Percentiles rank a stretch among this genome's conserved stretches.
These are phyloP conservation scores for Hypoxylon sp. DNA, from an alignment of 2,329 filamentous ascomycete genomes.

Conservation along the genomic window DNA sequence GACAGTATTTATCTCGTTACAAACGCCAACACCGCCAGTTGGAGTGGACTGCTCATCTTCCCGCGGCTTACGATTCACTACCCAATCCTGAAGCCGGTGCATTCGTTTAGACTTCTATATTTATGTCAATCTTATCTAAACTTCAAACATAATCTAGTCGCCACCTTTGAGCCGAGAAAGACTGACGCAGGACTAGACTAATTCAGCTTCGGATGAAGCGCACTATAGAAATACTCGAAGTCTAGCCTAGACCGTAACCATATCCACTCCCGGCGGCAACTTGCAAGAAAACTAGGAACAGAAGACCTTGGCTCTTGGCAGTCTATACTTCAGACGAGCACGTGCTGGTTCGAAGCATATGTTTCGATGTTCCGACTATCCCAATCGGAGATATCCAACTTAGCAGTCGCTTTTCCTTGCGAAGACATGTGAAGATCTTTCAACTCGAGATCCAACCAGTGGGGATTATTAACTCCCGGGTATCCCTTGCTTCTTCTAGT, in stretches of 20 bases:
- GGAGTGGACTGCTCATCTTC: not conserved
- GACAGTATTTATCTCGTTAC: too few species aligned
- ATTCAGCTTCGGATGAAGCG: constrained; percentile 6
- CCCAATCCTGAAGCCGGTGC: not conserved
- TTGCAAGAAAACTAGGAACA: not conserved
- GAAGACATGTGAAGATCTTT: not conserved
- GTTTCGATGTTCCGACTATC: constrained; percentile 1
- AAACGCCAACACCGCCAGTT: not conserved
- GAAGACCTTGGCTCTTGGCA: not conserved
- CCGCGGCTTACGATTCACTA: not conserved
- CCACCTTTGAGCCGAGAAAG: not conserved
- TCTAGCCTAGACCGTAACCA: not conserved
- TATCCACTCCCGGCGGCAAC: constrained; percentile 12
- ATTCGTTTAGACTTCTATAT: not conserved
- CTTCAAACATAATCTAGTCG: not conserved
- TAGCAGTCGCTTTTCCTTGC: not conserved
- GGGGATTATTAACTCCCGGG: not conserved
- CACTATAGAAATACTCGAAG: not conserved
- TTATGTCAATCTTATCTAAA: constrained; percentile 12
- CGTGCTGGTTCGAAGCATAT: constrained; percentile 15
- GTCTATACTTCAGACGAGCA: constrained; percentile 5
- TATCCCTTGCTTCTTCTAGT: too few species aligned
- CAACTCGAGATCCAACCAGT: not conserved
- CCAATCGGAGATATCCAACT: not conserved
- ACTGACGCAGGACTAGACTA: not conserved